A percentile compares a stretch with the other conserved stretches of the same genome.
Conservation (phyloP, 371 early-diverging fungal species). For the Entomophthora muscae region DNA sequence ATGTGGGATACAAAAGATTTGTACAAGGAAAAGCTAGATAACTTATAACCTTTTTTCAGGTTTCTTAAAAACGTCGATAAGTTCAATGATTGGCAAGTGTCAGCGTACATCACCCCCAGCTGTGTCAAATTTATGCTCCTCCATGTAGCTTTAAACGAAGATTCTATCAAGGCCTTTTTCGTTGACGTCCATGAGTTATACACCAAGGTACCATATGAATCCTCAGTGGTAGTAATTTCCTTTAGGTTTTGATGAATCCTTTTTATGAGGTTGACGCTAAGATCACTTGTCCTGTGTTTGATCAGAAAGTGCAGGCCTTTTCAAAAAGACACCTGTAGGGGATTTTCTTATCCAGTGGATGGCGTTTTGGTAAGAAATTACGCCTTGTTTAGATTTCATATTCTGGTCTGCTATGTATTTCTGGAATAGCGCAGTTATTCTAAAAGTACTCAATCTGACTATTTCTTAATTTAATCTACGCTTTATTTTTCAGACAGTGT, state of each 20-base stretch:
- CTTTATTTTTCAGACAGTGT: no score
- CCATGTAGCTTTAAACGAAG: conserved; percentile 73
- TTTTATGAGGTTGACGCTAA: conserved; percentile 69
- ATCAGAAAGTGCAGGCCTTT: conserved; percentile 47
- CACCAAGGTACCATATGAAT: conserved; percentile 44
- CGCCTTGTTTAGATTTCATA: no score
- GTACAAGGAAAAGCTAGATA: conserved; percentile 20
- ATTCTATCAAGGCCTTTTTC: conserved; percentile 79
- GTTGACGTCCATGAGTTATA: conserved; percentile 79
- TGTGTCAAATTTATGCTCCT: conserved; percentile 79
- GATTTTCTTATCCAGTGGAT: no score
- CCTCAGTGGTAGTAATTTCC: neutral
- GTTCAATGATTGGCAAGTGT: conserved; percentile 84
- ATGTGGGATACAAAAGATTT: conserved; percentile 68
- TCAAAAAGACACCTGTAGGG: conserved; percentile 68
- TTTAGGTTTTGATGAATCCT: conserved; percentile 66
- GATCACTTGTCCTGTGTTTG: conserved; percentile 69
- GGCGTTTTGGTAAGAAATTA: no score
- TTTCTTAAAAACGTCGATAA: conserved; percentile 89
- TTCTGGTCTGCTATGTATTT: no score
- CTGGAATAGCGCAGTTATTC: no score
- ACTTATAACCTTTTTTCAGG: conserved; percentile 22
- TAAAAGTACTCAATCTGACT: no score
- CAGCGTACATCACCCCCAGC: conserved; percentile 80
- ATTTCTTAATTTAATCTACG: no score